Base-by-base conservation (phyloP, 371 early-diverging fungal species). In the Saksenaea vasiformis region DNA sequence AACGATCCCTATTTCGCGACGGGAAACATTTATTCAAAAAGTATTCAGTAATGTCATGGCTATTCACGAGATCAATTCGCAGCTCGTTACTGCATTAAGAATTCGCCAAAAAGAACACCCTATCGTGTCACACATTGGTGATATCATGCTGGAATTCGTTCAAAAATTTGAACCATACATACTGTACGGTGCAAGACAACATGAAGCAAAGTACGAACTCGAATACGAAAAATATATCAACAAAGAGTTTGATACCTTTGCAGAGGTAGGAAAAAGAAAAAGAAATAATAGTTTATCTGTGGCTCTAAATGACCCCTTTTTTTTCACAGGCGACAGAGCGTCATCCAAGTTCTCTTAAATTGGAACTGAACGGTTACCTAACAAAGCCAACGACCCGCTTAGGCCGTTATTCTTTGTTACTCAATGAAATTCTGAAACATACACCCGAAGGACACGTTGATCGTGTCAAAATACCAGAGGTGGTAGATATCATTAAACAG, bases 401-500 rank as follows among this genome's bases (percentile, higher is more conserved):
- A 36, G 96, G 92, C 13, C 86, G 95, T 43, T 98, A 96, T 66
- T 91, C 92, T 1, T 78, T 98, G 39, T 71, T 98, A n/a, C 84
- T 98, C n/a, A 87, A 89, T 60, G 91, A 89, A n/a, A 89, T 95
- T 39, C 74, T 94, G 19, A 93, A 95, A 70, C 80, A 89, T 62
- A 93, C 95, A 13, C 90, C 92, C 3, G 83, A 84, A 27, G 87
- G 83, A 26, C 88, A 93, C 64, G 90, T 92, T 1, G 98, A 98
- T 71, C 78, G 76, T 43, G 80, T 87, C 62, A 77, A 94, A 56
- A 76, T 83, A 24, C 84, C 86, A 41, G 90, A 95, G 72, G 94
- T 95, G 58, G 74, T 87, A 51, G 61, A 84, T 56, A 85, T 84
- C 41, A 87, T 97, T 44, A 88, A 88, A 65, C 84, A 79, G 41